Base-by-base conservation (phyloP, 2,329 filamentous ascomycete genomes). In the Hypoxylon sp. region DNA sequence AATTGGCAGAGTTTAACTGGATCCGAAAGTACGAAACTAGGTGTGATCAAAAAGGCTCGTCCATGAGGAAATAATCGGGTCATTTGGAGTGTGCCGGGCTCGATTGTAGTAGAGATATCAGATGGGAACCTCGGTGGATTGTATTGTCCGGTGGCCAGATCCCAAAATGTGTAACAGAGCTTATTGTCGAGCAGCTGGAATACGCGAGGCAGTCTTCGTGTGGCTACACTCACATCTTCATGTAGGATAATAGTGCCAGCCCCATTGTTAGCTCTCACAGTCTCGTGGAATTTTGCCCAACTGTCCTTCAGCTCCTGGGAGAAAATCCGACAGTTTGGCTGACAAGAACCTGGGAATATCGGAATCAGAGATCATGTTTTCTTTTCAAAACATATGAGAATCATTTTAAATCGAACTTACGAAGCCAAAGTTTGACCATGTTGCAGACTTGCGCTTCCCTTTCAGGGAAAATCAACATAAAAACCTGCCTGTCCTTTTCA, bases 11-110 rank as follows among this genome's bases (percentile, higher is more conserved):
- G 74, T 24, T 74, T 78, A 2, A 72, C 70, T 1, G 85, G 84
- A 55, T 86, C 82, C 0, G 83, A 81, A 10, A 85, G 75, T 1
- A 83, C 74, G 53, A 87, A 86, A 68, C 84, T 86, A 3, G 85
- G 85, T 0, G 84, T 86, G 2, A 87, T 73, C 0, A 86, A 71
- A n/a, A 86, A 78, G 3, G 78, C 82, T 6, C 80, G 77, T 0
- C 84, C 83, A 21, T 77, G 73, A 2, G 84, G 83, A 57, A 87
- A 85, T 2, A 87, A 71, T 2, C 78, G 78, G 1, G 77, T 82
- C 35, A 81, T 66, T 6, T 72, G 75, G 5, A 84, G 72, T 17
- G 76, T 76, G 0, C 80, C 80, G 0, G 80, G 75, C 0, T 68
- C 48, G 10, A 67, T 69, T 29, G 44, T 65, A 54, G 65, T 68